Percentiles rank a stretch among this genome's conserved stretches.
These are phyloP conservation scores for Curvularia sp. DNA, from an alignment of 2,329 filamentous ascomycete genomes.

Conservation along the genomic window DNA sequence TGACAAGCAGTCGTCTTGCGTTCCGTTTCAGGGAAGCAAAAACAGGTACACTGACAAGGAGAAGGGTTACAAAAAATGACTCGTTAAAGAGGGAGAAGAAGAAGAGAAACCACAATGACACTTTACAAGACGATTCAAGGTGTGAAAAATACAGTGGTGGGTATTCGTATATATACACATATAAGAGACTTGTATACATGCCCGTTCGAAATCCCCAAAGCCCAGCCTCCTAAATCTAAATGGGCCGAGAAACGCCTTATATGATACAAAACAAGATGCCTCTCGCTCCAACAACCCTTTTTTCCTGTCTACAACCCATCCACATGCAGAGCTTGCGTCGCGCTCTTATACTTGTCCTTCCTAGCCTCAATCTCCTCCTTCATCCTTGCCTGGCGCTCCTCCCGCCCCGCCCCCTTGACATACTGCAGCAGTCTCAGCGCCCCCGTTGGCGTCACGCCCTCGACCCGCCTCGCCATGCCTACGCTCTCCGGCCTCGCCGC, in stretches of 20 bases:
- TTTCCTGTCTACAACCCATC: slow-evolving; percentile 13
- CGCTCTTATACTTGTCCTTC: slow-evolving; percentile 39
- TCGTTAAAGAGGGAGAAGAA: too few relatives aligned
- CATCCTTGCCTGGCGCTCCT: slow-evolving; percentile 37
- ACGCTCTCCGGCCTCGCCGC: slow-evolving; percentile 80
- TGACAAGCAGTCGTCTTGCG: too few relatives aligned
- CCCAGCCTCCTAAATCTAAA: neutral
- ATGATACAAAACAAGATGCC: neutral
- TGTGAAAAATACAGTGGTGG: too few relatives aligned
- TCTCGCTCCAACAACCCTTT: too few relatives aligned
- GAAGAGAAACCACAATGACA: too few relatives aligned
- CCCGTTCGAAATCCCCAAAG: too few relatives aligned
- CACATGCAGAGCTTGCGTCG: slow-evolving; percentile 11
- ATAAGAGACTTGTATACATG: too few relatives aligned
- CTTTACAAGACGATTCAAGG: too few relatives aligned
- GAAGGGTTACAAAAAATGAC: too few relatives aligned
- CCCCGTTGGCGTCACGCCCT: slow-evolving; percentile 70
- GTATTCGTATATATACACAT: too few relatives aligned
- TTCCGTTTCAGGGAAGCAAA: too few relatives aligned
- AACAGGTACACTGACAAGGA: too few relatives aligned
- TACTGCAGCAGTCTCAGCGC: slow-evolving; percentile 66
- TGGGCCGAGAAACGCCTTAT: neutral
- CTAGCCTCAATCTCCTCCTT: slow-evolving; percentile 42
- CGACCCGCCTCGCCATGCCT: slow-evolving; percentile 85
- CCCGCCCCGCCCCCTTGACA: slow-evolving; percentile 59